A percentile compares a stretch with the other conserved stretches of the same genome.
These are phyloP conservation scores for Prunus mume DNA, from an alignment of 306 rosid species.

Conservation along the genomic window DNA sequence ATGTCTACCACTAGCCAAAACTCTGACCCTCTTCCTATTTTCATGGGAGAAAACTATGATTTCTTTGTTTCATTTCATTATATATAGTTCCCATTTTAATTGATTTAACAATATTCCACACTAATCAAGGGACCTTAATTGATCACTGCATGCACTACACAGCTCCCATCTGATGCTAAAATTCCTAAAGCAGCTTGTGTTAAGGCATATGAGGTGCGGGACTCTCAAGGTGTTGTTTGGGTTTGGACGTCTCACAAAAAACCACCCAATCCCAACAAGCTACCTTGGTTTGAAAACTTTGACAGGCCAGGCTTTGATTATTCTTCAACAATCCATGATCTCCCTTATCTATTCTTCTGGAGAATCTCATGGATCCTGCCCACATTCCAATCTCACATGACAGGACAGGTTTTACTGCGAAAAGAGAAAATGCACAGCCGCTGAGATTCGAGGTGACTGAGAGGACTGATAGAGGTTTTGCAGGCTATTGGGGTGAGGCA, in stretches of 20 bases:
- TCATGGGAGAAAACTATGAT: too few relatives aligned
- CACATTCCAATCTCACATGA: slow-evolving; percentile 96
- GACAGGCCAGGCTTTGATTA: slow-evolving; percentile 82
- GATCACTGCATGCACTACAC: background rate
- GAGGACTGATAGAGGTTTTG: slow-evolving; percentile 79
- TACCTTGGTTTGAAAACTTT: slow-evolving; percentile 93
- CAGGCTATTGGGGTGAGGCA: slow-evolving; percentile 86
- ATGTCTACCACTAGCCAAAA: too few relatives aligned
- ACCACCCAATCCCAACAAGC: slow-evolving; percentile 52
- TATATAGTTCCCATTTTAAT: background rate
- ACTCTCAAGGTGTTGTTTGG: slow-evolving; percentile 93
- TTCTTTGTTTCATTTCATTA: too few relatives aligned
- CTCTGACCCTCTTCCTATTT: too few relatives aligned
- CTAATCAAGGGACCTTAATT: too few relatives aligned
- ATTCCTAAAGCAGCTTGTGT: slow-evolving; percentile 86
- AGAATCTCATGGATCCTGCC: slow-evolving; percentile 97
- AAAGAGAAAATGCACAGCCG: slow-evolving; percentile 83
- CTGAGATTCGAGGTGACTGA: slow-evolving; percentile 69
- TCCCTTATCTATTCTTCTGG: slow-evolving; percentile 93
- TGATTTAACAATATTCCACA: background rate
- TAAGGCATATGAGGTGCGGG: slow-evolving; percentile 66
- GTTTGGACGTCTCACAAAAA: slow-evolving; percentile 90
- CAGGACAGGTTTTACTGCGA: slow-evolving; percentile 79
- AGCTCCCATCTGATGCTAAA: slow-evolving; percentile 94
- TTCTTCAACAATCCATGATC: slow-evolving; percentile 77